These are phyloP conservation scores for Lodderomyces parapsilosis DNA, from an alignment of 1,139 yeast genomes.

Conservation along the genomic window DNA sequence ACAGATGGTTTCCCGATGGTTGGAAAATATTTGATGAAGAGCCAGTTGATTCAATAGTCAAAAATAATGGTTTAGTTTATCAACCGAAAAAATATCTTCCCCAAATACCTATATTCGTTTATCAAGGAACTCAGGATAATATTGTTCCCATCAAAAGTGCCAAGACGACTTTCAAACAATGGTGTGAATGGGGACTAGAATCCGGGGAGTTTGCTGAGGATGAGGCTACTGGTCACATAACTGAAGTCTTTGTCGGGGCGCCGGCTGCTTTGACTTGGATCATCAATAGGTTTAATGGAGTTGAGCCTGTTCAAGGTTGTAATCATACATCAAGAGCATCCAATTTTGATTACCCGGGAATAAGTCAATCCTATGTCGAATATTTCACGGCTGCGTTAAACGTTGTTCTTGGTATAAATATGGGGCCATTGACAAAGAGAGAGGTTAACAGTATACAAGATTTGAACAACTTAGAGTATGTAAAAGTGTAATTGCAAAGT, in stretches of 20 bases:
- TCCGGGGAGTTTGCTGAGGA: constrained; percentile 30
- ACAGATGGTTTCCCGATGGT: constrained; percentile 18
- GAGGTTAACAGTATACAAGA: neutral
- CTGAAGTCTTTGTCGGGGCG: constrained; percentile 24
- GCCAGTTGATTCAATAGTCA: constrained; percentile 16
- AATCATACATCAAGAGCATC: constrained; percentile 20
- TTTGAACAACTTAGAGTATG: neutral
- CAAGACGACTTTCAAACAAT: constrained; percentile 23
- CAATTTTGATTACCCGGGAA: constrained; percentile 24
- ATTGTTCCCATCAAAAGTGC: constrained; percentile 28
- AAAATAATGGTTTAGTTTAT: constrained; percentile 21
- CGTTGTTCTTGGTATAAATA: neutral
- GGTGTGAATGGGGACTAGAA: constrained; percentile 30
- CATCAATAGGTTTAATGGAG: constrained; percentile 19
- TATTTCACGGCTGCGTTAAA: constrained; percentile 5
- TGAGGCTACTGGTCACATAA: constrained; percentile 24
- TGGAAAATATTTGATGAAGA: constrained; percentile 16
- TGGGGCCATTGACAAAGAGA: neutral
- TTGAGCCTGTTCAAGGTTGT: constrained; percentile 27
- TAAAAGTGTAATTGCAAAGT: neutral
- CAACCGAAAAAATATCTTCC: constrained; percentile 20
- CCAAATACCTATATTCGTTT: constrained; percentile 31
- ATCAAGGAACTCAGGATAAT: constrained; percentile 29
- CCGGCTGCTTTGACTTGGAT: constrained; percentile 33
- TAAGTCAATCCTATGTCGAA: constrained; percentile 5